These are phyloP conservation scores for Yamadazyma nakazawae DNA, from an alignment of 805 yeast genomes.

Conservation along the genomic window DNA sequence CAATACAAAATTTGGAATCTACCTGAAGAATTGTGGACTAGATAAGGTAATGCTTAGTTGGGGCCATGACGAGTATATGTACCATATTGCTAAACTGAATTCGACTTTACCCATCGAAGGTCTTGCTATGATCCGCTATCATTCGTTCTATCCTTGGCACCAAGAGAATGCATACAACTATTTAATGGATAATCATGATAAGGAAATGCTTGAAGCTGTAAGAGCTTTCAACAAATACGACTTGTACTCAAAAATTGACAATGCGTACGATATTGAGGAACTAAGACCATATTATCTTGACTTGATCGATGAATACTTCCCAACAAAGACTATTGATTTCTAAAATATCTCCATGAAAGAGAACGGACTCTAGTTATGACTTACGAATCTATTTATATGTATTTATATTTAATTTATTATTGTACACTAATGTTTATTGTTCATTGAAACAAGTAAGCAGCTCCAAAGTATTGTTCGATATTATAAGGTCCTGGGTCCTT, in stretches of 20 bases:
- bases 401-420: background rate
- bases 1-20: slow-evolving; percentile 63
- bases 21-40: slow-evolving; percentile 60
- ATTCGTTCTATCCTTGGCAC: slow-evolving; percentile 76
- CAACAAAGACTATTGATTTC: slow-evolving; percentile 53
- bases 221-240: slow-evolving; percentile 67
- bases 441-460: slow-evolving; percentile 37
- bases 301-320: slow-evolving; percentile 66
- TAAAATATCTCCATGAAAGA: slow-evolving; percentile 18
- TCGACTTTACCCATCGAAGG: slow-evolving; percentile 64
- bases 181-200: slow-evolving; percentile 62
- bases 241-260: slow-evolving; percentile 59
- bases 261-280: slow-evolving; percentile 44
- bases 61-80: slow-evolving; percentile 82
- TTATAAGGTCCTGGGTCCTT: slow-evolving; percentile 79
- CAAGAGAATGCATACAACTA: slow-evolving; percentile 64
- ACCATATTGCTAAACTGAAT: slow-evolving; percentile 63
- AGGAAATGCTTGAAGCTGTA: slow-evolving; percentile 59
- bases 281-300: slow-evolving; percentile 58
- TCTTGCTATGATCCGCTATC: slow-evolving; percentile 71
- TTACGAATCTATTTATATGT: slow-evolving; percentile 3
- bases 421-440: slow-evolving; percentile 4
- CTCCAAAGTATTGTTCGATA: slow-evolving; percentile 86
- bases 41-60: slow-evolving; percentile 70
- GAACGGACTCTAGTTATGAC: background rate